Evolutionary conservation across 2,329 filamentous ascomycete species (phyloP), one percentile per base, ranked within the genome.

Genomic region (Boeremia lycopersici): DNA sequence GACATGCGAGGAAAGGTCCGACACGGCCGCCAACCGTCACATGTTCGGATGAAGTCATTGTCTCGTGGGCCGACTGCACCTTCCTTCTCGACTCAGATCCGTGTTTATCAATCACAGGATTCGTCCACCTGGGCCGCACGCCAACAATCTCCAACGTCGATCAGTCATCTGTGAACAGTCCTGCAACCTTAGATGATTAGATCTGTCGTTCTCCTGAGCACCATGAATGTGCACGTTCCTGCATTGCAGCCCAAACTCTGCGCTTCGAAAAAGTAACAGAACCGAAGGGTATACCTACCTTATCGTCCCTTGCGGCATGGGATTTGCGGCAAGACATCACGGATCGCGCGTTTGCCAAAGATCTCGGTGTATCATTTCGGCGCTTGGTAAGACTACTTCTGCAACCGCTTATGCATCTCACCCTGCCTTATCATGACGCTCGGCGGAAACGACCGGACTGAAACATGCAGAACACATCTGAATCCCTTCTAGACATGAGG

Each of bases 31-130:
- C 49, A 47, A 44, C 49, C 40, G 51, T 47, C 29, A 34, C 47
- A 44, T 51, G 45, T 43, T 56, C 54, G 41, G 45, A 65, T 59
- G 49, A 65, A 63, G 62, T 59, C 64, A 66, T 63, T 42, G 48
- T 60, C 56, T 62, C 48, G 54, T 60, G 55, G 61, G 45, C 58
- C 55, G 39, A 53, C 36, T 50, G 33, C 56, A 54, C 42, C 56
- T 59, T 55, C 52, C 46, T 36, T 50, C 41, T 47, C 53, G 48
- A 49, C 53, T 30, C 33, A 38, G 34, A 17, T 33, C 25, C 31
- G 31, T 50, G 52, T 40, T 40, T 57, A 66, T 62, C 57, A 61
- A 66, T 62, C 57, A 61, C 48, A 56, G 52, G 60, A 59, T 46
- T 46, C 46, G 28, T 31, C 26, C 39, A 39, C 43, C 11, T 29